Evolutionary conservation across 495 filamentous ascomycete genomes (phyloP).

Genomic region (Daldinia caldariorum): DNA sequence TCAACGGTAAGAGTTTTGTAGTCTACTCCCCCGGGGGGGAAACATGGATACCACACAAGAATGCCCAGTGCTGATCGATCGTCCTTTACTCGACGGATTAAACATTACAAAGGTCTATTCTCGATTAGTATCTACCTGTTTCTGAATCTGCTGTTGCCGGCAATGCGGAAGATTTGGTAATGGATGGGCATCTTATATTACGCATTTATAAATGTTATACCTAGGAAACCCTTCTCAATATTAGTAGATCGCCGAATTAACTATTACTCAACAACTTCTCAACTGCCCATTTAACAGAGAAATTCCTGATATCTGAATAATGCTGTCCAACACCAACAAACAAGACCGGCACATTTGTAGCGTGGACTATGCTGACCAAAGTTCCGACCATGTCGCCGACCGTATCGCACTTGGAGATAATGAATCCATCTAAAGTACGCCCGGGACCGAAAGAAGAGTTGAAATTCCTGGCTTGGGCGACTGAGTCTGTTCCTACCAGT

Average conservation of each 20-base stretch:
- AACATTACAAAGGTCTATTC: not conserved
- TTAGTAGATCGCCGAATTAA: slow-evolving; percentile 32
- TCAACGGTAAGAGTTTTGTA: slow-evolving; percentile 13
- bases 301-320: slow-evolving; percentile 91
- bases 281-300: slow-evolving; percentile 93
- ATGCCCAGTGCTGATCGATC: not conserved
- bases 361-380: slow-evolving; percentile 96
- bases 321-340: slow-evolving; percentile 97
- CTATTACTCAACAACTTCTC: slow-evolving; percentile 70
- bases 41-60: not conserved
- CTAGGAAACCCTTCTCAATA: not conserved
- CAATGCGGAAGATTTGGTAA: not conserved
- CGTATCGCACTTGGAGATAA: slow-evolving; percentile 98
- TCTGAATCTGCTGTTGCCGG: not conserved
- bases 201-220: slow-evolving; percentile 1
- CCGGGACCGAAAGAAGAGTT: slow-evolving; percentile 88
- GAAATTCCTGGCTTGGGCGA: slow-evolving; percentile 95
- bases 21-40: slow-evolving; percentile 19
- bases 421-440: slow-evolving; percentile 88
- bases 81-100: not conserved
- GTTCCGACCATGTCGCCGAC: slow-evolving; percentile 99
- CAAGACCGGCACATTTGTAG: slow-evolving; percentile 92
- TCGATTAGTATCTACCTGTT: not conserved
- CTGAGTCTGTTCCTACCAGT: slow-evolving; percentile 91
- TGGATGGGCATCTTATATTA: not conserved